Conservation (phyloP, 208 protist species). For the Strigomonas galati region DNA sequence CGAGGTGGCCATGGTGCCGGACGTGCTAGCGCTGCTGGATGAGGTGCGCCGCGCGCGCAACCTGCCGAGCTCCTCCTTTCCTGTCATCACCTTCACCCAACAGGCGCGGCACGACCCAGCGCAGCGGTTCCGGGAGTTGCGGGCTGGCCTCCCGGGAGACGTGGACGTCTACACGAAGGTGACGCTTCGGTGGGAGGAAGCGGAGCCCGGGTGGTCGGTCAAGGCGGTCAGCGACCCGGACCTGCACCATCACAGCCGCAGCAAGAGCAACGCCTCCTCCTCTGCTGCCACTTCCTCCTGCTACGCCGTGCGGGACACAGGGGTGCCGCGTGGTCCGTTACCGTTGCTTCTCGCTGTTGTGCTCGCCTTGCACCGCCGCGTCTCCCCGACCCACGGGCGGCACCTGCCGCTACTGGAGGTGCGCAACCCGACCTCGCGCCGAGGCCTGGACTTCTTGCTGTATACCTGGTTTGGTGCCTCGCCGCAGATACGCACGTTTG, state of each 20-base stretch:
- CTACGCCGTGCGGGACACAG: too few species aligned
- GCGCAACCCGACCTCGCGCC: background rate
- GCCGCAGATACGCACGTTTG: conserved; percentile 54
- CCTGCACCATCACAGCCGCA: conserved; percentile 1
- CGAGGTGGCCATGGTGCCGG: too few species aligned
- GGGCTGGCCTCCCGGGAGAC: conserved; percentile 35
- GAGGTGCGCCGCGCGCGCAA: conserved; percentile 28
- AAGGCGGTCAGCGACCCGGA: conserved; percentile 32
- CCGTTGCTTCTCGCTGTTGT: conserved; percentile 19
- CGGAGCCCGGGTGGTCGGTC: conserved; percentile 6
- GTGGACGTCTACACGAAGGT: conserved; percentile 50
- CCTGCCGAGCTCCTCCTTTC: conserved; percentile 39
- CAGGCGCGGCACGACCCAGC: conserved; percentile 46
- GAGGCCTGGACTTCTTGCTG: conserved; percentile 52
- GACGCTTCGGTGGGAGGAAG: conserved; percentile 32
- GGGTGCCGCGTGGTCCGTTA: conserved; percentile 15
- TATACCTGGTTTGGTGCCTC: conserved; percentile 62
- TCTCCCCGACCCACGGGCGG: background rate
- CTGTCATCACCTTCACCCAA: conserved; percentile 50
- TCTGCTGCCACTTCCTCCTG: background rate
- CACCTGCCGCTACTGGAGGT: conserved; percentile 14
- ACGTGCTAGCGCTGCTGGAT: conserved; percentile 49
- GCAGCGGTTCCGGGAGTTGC: conserved; percentile 34
- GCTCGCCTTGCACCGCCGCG: conserved; percentile 20
- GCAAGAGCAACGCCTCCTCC: background rate